These are phyloP conservation scores for Lasiosphaeria miniovina DNA, from an alignment of 495 filamentous ascomycete genomes.

Conservation along the genomic window DNA sequence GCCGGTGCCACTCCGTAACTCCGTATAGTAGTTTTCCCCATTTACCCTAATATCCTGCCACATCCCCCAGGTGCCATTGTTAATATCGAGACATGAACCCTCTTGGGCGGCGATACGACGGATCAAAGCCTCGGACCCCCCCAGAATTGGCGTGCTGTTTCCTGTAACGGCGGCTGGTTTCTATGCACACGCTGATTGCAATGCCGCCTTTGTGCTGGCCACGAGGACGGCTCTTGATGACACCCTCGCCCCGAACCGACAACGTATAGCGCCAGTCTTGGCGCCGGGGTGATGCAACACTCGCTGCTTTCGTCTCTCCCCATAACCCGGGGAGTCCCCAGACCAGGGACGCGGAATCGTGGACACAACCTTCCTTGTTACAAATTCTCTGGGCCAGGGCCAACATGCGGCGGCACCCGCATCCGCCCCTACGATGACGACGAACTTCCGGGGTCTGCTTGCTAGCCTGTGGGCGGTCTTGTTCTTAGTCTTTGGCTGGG, in stretches of 20 bases:
- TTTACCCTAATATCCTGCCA: conserved; percentile 29
- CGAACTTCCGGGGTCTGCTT: conserved; percentile 6
- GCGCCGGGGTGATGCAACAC: conserved; percentile 3
- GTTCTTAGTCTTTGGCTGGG: conserved; percentile 5
- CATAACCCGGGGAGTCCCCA: not conserved
- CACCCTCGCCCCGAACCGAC: not conserved
- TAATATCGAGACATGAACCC: conserved; percentile 17
- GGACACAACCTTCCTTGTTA: not conserved
- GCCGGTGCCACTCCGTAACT: too few relatives aligned
- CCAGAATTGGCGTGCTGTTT: not conserved
- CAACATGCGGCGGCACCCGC: not conserved
- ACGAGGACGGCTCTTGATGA: not conserved
- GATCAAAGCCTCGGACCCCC: conserved; percentile 6
- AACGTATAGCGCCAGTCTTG: not conserved
- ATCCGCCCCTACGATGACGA: not conserved
- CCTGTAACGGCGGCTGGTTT: not conserved
- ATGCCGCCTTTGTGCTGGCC: not conserved
- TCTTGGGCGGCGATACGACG: conserved; percentile 11
- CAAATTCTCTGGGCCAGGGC: not conserved
- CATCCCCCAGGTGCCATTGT: conserved; percentile 6
- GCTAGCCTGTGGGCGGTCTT: conserved; percentile 5
- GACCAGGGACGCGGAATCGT: conserved; percentile 1
- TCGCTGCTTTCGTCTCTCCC: not conserved
- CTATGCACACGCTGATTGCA: not conserved
- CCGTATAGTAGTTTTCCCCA: not conserved